Base-by-base conservation (phyloP, 345 rosid species). In the Hirschfeldia incana region DNA sequence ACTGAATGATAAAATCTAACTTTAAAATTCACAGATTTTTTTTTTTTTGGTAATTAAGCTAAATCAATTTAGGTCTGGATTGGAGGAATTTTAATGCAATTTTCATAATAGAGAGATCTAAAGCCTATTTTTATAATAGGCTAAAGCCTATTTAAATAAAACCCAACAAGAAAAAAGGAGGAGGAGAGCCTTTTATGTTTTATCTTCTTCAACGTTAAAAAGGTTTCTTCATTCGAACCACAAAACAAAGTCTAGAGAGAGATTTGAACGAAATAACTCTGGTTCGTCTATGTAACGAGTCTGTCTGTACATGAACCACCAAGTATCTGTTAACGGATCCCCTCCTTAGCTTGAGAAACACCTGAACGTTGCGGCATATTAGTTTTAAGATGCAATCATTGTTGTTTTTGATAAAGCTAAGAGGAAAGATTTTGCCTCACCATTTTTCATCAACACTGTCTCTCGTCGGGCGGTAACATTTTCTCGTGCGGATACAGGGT, bases 271-370 rank as follows among this genome's bases (percentile, higher is more conserved):
- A 65, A 72, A 72, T 39, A 26, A 44, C 68, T 61, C 68, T 28
- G 76, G 67, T 72, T 61, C 51, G 60, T 64, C 75, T 62, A 44
- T 16, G 70, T 67, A 73, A 78, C 64, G 29, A 78, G 78, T 67
- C 69, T 12, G 65, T 68, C 70, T 60, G 68, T 73, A 74, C 78
- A 79, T 53, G 75, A 69, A 74, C 75, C 58, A 36, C 63, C 51
- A 8, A 67, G 55, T 59, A 44, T n/a, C 44, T n/a, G 65, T 46
- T 73, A 26, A 46, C 66, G 12, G 53, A 32, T 49, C 64, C 29
- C 53, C 70, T 64, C 17, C 21, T 66, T 66, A 58, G 68, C 65
- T 73, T 74, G 2, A 58, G 53, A 59, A 66, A 39, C 53, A 78
- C 77, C 62, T 78, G 57, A 59, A 33, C 57, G 60, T 21, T 33